Conservation (phyloP, 2,329 filamentous ascomycete genomes). For the Arthroderma sp. region DNA sequence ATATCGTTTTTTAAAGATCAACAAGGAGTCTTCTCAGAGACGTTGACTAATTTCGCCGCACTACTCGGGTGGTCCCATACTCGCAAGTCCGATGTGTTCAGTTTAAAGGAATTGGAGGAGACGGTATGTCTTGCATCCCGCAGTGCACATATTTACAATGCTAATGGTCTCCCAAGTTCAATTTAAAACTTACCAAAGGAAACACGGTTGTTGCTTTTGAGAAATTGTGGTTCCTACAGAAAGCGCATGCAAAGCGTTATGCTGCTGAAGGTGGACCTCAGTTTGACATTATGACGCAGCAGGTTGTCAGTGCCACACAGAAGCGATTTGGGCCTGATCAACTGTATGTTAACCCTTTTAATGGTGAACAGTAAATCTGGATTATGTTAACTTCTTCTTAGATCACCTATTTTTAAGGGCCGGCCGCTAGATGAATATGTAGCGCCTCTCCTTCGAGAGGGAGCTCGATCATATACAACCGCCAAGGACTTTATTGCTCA, state of each 20-base stretch:
- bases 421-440: constrained; percentile 39
- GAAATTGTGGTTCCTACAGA: constrained; percentile 72
- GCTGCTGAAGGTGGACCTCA: constrained; percentile 35
- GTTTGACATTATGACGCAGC: constrained; percentile 31
- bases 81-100: constrained; percentile 56
- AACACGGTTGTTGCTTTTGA: constrained; percentile 71
- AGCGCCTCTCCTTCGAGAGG: constrained; percentile 35
- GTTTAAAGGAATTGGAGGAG: constrained; percentile 56
- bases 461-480: constrained; percentile 12
- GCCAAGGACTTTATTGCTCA: constrained; percentile 12
- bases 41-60: constrained; percentile 68
- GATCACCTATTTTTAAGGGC: constrained; percentile 21
- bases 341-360: constrained; percentile 20
- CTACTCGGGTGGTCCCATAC: constrained; percentile 72
- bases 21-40: constrained; percentile 50
- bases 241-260: constrained; percentile 48
- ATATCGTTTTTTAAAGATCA: constrained; percentile 45
- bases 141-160: background rate
- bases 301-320: constrained; percentile 21
- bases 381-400: constrained; percentile 12
- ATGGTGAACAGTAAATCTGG: background rate
- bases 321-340: constrained; percentile 17
- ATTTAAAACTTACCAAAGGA: constrained; percentile 78
- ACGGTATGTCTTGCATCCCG: constrained; percentile 41
- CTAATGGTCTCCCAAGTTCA: constrained; percentile 45